A percentile compares a stretch with the other conserved stretches of the same genome.
These are phyloP conservation scores for Fusarium circinatum DNA, from an alignment of 2,329 filamentous ascomycete species.

Conservation along the genomic window DNA sequence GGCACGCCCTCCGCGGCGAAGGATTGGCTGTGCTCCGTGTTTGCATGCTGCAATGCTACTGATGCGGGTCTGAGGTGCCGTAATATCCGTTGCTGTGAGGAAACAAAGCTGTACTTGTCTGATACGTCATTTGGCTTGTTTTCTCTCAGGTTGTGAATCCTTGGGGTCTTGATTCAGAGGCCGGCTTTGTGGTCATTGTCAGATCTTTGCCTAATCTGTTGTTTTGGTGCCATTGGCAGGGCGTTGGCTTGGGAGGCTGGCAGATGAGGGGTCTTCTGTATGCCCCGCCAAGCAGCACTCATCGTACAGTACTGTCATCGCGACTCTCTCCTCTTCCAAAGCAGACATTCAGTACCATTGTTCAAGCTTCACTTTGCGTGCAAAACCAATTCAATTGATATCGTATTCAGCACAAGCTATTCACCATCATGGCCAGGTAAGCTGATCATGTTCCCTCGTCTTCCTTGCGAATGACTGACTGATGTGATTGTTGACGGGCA, in stretches of 20 bases:
- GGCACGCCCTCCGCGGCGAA: not conserved
- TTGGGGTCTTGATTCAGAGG: not conserved
- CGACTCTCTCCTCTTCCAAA: not conserved
- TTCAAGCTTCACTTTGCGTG: not conserved
- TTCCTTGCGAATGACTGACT: not conserved
- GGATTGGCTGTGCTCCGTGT: not conserved
- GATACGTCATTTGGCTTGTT: not conserved
- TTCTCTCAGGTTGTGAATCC: not conserved
- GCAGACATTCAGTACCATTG: too few species aligned
- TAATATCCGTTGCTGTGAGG: not conserved
- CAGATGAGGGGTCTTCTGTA: not conserved
- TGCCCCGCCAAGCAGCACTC: not conserved
- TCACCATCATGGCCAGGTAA: not conserved
- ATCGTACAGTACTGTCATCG: too few species aligned
- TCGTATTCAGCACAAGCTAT: not conserved
- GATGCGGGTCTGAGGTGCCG: not conserved
- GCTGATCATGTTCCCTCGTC: not conserved
- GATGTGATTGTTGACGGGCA: not conserved
- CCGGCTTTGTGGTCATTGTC: not conserved
- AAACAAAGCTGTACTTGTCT: not conserved
- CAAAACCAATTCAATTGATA: not conserved
- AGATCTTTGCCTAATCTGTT: not conserved
- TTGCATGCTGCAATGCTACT: not conserved
- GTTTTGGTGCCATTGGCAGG: not conserved
- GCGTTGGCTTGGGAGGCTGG: not conserved